Conservation (phyloP, 306 rosid genomes). For the Lathyrus tuberosus region DNA sequence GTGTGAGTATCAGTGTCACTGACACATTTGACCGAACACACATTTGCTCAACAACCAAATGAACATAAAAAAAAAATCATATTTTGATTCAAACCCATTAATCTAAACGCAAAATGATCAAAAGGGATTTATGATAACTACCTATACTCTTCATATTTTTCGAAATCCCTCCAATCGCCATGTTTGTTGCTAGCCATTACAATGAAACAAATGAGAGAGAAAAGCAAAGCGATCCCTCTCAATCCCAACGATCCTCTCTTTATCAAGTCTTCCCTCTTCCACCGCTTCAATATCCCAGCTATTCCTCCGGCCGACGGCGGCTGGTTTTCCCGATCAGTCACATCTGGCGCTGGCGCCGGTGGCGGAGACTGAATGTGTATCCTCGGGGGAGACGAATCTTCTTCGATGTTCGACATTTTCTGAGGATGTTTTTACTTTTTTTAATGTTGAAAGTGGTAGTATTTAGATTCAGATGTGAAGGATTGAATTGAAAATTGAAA, state of each 20-base stretch:
- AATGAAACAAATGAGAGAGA: constrained; percentile 60
- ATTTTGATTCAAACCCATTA: constrained; percentile 32
- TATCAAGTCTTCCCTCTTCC: constrained; percentile 69
- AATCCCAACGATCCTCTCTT: constrained; percentile 57
- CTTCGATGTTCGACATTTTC: constrained; percentile 45
- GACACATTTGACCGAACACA: too few relatives aligned
- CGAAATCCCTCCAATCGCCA: constrained; percentile 62
- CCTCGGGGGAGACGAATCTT: constrained; percentile 30
- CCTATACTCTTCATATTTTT: constrained; percentile 72
- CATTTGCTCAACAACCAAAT: too few relatives aligned
- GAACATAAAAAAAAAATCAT: neutral
- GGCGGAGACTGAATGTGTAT: constrained; percentile 44
- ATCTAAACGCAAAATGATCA: constrained; percentile 3
- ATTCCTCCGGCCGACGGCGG: constrained; percentile 30
- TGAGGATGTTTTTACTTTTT: neutral
- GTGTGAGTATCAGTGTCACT: too few relatives aligned
- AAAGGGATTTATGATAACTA: constrained; percentile 1
- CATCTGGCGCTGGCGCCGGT: neutral
- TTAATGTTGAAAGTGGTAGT: neutral
- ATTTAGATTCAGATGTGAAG: constrained; percentile 5
- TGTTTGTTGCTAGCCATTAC: constrained; percentile 71
- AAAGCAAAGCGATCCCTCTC: constrained; percentile 61
- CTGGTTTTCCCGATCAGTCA: constrained; percentile 31
- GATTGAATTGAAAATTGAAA: neutral
- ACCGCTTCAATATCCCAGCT: constrained; percentile 51